Evolutionary conservation across 805 yeast species (phyloP).

Genomic region (Candida montana): DNA sequence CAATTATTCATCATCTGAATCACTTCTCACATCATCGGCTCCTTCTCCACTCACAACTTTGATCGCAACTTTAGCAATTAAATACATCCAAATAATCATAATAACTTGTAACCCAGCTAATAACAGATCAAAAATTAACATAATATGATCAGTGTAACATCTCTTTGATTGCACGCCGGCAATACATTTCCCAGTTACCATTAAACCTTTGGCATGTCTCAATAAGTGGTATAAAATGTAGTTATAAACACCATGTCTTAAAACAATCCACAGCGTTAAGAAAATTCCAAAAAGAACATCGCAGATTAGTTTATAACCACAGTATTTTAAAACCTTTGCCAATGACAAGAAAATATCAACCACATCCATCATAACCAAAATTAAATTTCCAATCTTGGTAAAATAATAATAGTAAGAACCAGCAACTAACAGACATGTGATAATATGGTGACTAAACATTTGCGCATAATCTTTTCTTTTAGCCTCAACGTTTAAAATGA

Average conservation of each 20-base stretch:
- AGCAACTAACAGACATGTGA: slow-evolving; percentile 59
- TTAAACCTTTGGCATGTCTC: slow-evolving; percentile 37
- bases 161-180: slow-evolving; percentile 27
- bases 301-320: slow-evolving; percentile 54
- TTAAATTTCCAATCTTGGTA: slow-evolving; percentile 72
- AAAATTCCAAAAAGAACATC: slow-evolving; percentile 67
- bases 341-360: slow-evolving; percentile 67
- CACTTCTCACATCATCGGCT: slow-evolving; percentile 87
- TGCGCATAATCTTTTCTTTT: slow-evolving; percentile 78
- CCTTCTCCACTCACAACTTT: slow-evolving; percentile 65
- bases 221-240: slow-evolving; percentile 58
- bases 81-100: slow-evolving; percentile 66
- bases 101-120: slow-evolving; percentile 63
- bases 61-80: slow-evolving; percentile 64
- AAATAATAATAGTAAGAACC: slow-evolving; percentile 74
- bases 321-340: slow-evolving; percentile 76
- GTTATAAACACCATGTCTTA: slow-evolving; percentile 72
- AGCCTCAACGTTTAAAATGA: slow-evolving; percentile 72
- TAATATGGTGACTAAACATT: slow-evolving; percentile 85
- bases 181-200: slow-evolving; percentile 42
- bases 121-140: slow-evolving; percentile 45
- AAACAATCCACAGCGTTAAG: slow-evolving; percentile 59
- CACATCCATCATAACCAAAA: slow-evolving; percentile 75
- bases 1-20: slow-evolving; percentile 50
- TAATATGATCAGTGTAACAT: slow-evolving; percentile 45